Conservation (phyloP, 495 filamentous ascomycete genomes). For the Xylaria castorea region DNA sequence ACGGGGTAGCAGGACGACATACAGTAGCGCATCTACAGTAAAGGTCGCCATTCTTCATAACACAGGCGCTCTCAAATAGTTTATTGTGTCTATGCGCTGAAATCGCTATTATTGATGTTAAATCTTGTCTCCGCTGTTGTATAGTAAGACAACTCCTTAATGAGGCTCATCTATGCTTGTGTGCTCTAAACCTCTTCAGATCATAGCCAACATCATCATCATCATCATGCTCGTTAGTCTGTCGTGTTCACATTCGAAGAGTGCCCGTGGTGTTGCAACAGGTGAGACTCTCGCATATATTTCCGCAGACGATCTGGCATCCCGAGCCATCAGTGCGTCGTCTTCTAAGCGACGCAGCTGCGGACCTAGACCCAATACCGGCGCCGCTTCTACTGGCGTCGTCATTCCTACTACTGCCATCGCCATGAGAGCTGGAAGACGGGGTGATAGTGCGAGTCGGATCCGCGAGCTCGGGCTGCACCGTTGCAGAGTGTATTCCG, state of each 20-base stretch:
- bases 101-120: not conserved
- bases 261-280: conserved; percentile 35
- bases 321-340: conserved; percentile 31
- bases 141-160: not conserved
- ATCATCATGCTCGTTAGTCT: not conserved
- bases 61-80: not conserved
- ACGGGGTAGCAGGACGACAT: not conserved
- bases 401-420: not conserved
- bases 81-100: conserved; percentile 6
- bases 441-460: not conserved
- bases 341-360: conserved; percentile 38
- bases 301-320: conserved; percentile 45
- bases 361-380: conserved; percentile 1
- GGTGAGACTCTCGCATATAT: conserved; percentile 41
- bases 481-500: conserved; percentile 89
- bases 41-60: not conserved
- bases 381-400: conserved; percentile 1
- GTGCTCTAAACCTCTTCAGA: not conserved
- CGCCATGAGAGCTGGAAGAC: not conserved
- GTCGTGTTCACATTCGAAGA: conserved; percentile 29
- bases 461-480: conserved; percentile 76
- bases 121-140: not conserved
- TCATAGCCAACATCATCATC: not conserved
- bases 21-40: too few relatives aligned
- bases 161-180: not conserved